Percentiles rank a stretch among this genome's conserved stretches.
These are phyloP conservation scores for Adansonia grandidieri DNA, from an alignment of 441 rosid genomes.

Conservation along the genomic window DNA sequence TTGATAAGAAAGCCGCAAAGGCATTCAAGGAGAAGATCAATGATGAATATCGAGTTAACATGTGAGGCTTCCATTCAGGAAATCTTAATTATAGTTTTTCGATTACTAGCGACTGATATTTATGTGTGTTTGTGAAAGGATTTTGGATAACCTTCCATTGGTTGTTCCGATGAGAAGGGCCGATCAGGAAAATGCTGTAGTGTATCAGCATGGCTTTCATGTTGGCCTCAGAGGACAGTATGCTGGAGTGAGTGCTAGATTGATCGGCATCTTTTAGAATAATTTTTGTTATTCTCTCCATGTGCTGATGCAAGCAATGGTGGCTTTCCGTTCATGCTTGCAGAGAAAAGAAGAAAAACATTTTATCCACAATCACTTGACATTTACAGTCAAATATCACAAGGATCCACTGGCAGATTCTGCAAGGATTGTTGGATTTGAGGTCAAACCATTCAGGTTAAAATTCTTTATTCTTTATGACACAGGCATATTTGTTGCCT, in stretches of 20 bases:
- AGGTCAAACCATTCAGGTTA: slow-evolving; percentile 91
- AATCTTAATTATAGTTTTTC: not conserved
- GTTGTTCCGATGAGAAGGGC: slow-evolving; percentile 67
- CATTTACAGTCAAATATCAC: slow-evolving; percentile 78
- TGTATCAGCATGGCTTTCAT: slow-evolving; percentile 83
- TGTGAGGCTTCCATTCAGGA: slow-evolving; percentile 49
- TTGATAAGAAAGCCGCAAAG: slow-evolving; percentile 60
- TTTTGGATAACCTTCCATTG: slow-evolving; percentile 92
- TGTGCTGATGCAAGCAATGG: slow-evolving; percentile 19
- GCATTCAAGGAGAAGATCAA: slow-evolving; percentile 78
- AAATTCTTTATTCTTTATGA: not conserved
- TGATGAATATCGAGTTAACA: slow-evolving; percentile 85
- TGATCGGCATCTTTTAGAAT: slow-evolving; percentile 10
- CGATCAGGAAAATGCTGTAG: slow-evolving; percentile 58
- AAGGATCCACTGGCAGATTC: slow-evolving; percentile 60
- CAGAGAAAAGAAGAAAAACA: slow-evolving; percentile 81
- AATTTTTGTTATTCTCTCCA: slow-evolving; percentile 5
- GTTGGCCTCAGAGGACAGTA: slow-evolving; percentile 84
- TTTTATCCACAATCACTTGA: slow-evolving; percentile 83
- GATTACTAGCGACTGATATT: not conserved
- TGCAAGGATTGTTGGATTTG: slow-evolving; percentile 90
- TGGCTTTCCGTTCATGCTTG: slow-evolving; percentile 24
- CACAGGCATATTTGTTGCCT: not conserved
- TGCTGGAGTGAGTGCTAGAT: slow-evolving; percentile 63
- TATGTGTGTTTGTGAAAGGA: slow-evolving; percentile 53